These are phyloP conservation scores for Tetradesmus lagerheimii DNA, from an alignment of 139 green algal genomes.

Conservation along the genomic window DNA sequence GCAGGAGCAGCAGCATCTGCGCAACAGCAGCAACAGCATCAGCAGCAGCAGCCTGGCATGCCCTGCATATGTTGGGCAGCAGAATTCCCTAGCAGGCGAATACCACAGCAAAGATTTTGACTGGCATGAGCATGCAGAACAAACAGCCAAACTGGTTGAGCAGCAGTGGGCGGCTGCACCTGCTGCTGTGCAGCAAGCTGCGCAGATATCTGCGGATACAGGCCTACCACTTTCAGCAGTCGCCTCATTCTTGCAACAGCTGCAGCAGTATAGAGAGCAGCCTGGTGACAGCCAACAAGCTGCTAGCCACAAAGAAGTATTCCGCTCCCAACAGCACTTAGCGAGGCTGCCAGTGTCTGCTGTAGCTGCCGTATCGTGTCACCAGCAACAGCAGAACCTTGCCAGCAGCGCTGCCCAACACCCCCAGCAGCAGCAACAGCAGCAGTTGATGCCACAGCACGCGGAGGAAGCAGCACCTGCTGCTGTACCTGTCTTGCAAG, in stretches of 20 bases:
- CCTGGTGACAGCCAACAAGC: neutral
- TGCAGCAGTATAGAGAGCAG: neutral
- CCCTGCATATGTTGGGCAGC: slow-evolving; percentile 31
- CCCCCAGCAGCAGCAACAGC: slow-evolving; percentile 5
- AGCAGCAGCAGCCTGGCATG: neutral
- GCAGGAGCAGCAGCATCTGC: neutral
- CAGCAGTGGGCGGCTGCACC: slow-evolving; percentile 28
- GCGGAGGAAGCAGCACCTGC: neutral
- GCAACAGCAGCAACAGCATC: slow-evolving; percentile 1
- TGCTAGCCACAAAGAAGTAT: too few species aligned
- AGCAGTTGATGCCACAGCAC: neutral
- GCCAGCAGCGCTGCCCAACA: neutral
- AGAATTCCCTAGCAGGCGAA: slow-evolving; percentile 9
- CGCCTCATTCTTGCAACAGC: neutral
- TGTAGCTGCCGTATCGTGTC: neutral
- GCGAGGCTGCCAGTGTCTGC: too few species aligned
- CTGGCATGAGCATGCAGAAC: slow-evolving; percentile 30
- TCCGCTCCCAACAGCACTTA: too few species aligned
- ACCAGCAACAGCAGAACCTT: neutral
- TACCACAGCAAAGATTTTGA: slow-evolving; percentile 38
- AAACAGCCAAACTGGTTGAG: slow-evolving; percentile 13
- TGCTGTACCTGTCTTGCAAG: neutral
- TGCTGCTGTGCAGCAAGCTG: neutral
- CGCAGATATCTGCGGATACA: neutral
- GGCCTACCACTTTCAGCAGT: slow-evolving; percentile 1